Conservation (phyloP, 2,329 filamentous ascomycete species). For the Cucurbitaria berberidis region DNA sequence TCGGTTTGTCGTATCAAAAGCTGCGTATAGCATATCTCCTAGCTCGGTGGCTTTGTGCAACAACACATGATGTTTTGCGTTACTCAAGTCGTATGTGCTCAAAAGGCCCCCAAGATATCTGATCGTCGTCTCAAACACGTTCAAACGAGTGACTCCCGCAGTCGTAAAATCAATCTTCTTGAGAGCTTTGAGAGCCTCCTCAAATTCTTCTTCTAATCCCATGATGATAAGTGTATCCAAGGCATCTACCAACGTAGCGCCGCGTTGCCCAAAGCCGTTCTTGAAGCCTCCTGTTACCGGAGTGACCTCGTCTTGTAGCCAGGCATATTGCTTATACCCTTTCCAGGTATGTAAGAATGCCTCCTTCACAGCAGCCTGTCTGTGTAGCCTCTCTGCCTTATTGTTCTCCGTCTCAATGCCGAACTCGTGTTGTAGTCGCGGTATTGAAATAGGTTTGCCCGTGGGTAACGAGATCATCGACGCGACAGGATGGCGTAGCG, state of each 20-base stretch:
- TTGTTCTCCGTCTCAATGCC: constrained; percentile 42
- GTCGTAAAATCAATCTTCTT: constrained; percentile 62
- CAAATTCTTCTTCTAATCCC: constrained; percentile 64
- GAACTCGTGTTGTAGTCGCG: constrained; percentile 48
- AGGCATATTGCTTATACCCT: constrained; percentile 60
- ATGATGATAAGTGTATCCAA: constrained; percentile 69
- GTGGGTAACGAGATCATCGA: constrained; percentile 42
- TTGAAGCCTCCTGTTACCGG: constrained; percentile 57
- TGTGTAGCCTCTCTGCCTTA: constrained; percentile 37
- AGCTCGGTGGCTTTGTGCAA: constrained; percentile 50
- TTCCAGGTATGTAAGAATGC: constrained; percentile 52
- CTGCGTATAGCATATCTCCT: constrained; percentile 53
- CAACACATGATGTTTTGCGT: constrained; percentile 43
- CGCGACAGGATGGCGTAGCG: constrained; percentile 38
- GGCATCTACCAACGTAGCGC: constrained; percentile 65
- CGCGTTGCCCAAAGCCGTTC: constrained; percentile 62
- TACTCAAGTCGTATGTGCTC: constrained; percentile 47
- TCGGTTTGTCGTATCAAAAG: constrained; percentile 54
- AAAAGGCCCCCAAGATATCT: constrained; percentile 48
- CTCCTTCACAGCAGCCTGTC: constrained; percentile 45
- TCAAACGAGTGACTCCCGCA: constrained; percentile 42
- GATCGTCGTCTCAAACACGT: constrained; percentile 51
- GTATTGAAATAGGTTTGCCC: constrained; percentile 37
- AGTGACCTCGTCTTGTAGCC: constrained; percentile 60
- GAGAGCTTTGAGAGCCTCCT: constrained; percentile 59